These are phyloP conservation scores for Diplodia intermedia DNA, from an alignment of 2,329 filamentous ascomycete species.

Conservation along the genomic window DNA sequence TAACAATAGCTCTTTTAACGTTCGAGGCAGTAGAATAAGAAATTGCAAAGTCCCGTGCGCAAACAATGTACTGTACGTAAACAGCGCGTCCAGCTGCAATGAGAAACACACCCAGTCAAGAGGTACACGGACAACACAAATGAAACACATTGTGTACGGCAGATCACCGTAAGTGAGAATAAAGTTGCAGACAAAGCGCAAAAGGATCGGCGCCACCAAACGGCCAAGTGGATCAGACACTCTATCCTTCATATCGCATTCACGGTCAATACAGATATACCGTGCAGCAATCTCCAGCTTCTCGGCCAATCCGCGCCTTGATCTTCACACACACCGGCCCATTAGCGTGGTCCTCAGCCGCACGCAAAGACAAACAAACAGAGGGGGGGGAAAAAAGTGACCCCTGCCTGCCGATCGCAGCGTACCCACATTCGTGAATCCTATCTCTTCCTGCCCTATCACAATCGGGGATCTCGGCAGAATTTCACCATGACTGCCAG, in stretches of 20 bases:
- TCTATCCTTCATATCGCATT: background rate
- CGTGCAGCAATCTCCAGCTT: background rate
- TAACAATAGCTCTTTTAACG: too few species aligned
- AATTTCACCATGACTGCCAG: too few species aligned
- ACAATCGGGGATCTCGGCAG: too few species aligned
- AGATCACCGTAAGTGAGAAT: background rate
- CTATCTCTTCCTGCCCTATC: too few species aligned
- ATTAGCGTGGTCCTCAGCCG: background rate
- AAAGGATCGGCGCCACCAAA: background rate
- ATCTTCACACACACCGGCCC: background rate
- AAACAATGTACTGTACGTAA: too few species aligned
- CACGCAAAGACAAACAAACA: background rate
- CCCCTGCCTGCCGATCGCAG: background rate
- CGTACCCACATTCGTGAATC: background rate
- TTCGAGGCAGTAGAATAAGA: too few species aligned
- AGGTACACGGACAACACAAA: too few species aligned
- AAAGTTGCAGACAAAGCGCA: background rate
- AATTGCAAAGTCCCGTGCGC: too few species aligned
- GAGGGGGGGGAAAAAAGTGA: background rate
- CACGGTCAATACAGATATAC: background rate
- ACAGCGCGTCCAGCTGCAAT: too few species aligned
- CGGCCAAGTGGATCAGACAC: too few species aligned
- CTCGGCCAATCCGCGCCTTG: background rate
- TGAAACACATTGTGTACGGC: too few species aligned
- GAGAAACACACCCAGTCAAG: too few species aligned